phyloP scores from a whole-genome alignment of 2,329 filamentous ascomycete genomes.

The Xylariales sp. region DNA sequence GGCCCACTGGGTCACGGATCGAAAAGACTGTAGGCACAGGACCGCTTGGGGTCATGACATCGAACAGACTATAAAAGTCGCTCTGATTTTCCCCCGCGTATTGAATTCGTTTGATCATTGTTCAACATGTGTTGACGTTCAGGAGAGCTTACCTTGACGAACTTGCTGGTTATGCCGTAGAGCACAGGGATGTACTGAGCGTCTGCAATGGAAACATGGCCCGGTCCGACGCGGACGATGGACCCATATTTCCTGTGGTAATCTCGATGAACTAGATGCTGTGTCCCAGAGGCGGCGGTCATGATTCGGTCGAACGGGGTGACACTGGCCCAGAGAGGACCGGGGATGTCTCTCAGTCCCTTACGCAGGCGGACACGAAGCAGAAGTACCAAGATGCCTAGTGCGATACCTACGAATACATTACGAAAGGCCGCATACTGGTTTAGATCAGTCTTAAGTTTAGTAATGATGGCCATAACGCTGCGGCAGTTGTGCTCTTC shows the following conservation, averaged over 20 bases:
- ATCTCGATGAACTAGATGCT: neutral
- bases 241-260: neutral
- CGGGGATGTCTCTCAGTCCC: neutral
- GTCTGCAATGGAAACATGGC: neutral
- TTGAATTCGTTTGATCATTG: too few species aligned
- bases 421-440: too few species aligned
- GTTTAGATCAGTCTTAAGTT: too few species aligned
- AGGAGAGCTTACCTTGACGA: neutral
- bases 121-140: too few species aligned
- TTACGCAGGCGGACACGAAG: too few species aligned
- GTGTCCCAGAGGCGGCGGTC: neutral
- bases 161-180: neutral
- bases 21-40: neutral
- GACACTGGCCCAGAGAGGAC: neutral
- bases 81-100: too few species aligned
- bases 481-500: too few species aligned
- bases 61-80: neutral
- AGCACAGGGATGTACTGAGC: neutral
- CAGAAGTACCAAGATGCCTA: too few species aligned
- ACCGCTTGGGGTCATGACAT: neutral
- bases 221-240: slow-evolving; percentile 1
- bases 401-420: too few species aligned
- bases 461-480: too few species aligned
- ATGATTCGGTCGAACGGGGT: neutral
- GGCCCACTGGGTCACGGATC: neutral